Evolutionary conservation across 2,329 filamentous ascomycete species (phyloP), one percentile per base, ranked within the genome.

Genomic region (Coniochaeta pulveracea): DNA sequence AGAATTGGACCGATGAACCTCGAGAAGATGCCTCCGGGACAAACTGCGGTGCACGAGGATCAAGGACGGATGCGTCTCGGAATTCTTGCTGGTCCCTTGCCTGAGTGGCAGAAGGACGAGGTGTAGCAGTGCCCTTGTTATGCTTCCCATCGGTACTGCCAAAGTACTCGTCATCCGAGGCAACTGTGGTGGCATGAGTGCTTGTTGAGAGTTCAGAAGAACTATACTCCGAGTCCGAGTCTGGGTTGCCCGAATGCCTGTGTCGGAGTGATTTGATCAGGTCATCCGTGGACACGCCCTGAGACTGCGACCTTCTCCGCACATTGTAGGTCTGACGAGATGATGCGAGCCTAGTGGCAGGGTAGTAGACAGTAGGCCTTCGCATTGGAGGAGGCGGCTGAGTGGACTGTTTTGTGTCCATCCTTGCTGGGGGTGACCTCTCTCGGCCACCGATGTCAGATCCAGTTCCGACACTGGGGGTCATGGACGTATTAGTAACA

Each of bases 161-260:
- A 4, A 21, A 5, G 4, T n/a, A 21, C 49, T 34, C 33, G 14
- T 40, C 42, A 8, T 36, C 50, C 6, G 56, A 58, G 36, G 47
- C 44, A 23, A 58, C 51, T 16, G 53, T 58, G 6, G 56, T 58
- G 19, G 56, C 56, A 31, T 58, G 47, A 4, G 56, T 60, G 40
- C 50, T 58, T 31, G 50, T 40, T 6, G 56, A 58, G 21, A 58
- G 47, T 16, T 56, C 54, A 0, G 56, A 58, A 1, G 49, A 51
- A 8, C 47, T 48, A 6, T 54, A 56, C 32, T 54, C 50, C 14
- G 55, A 52, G 36, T 58, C 55, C 9, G 54, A 56, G 34, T 57
- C 54, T 4, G 43, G 41, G 19, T 56, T 31, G 11, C 18, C 18
- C 5, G 28, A 6, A 8, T 17, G 22, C 15, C 28, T 17, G 11